phyloP scores from a whole-genome alignment of 805 yeast species.

The Saccharomycopsis fodiens region DNA sequence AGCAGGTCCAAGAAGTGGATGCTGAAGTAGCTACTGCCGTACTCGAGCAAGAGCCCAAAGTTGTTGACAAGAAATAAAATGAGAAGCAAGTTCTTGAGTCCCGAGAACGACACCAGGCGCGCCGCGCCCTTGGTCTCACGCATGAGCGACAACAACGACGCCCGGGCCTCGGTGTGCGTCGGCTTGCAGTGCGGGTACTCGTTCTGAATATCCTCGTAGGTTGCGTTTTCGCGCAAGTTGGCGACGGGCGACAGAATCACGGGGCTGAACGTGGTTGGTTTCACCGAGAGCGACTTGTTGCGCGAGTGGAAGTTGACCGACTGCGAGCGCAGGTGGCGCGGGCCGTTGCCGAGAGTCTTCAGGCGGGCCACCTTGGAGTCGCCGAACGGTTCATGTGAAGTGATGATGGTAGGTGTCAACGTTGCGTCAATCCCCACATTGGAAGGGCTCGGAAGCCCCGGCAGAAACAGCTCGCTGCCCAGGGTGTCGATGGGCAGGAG shows the following conservation, averaged over 20 bases:
- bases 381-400: background rate
- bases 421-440: conserved; percentile 7
- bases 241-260: conserved; percentile 8
- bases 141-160: conserved; percentile 16
- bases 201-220: conserved; percentile 15
- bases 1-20: conserved; percentile 26
- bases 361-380: background rate
- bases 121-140: conserved; percentile 2
- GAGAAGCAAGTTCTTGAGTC: conserved; percentile 34
- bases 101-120: conserved; percentile 22
- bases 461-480: conserved; percentile 15
- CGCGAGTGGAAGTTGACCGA: conserved; percentile 21
- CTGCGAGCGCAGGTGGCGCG: conserved; percentile 14
- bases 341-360: background rate
- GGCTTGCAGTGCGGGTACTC: conserved; percentile 21
- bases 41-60: conserved; percentile 31
- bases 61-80: conserved; percentile 32
- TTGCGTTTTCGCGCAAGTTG: conserved; percentile 4
- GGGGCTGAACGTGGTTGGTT: conserved; percentile 3
- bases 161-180: conserved; percentile 11
- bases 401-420: background rate
- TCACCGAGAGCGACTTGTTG: conserved; percentile 17
- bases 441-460: conserved; percentile 9
- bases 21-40: conserved; percentile 29
- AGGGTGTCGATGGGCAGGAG: conserved; percentile 13